phyloP scores from a whole-genome alignment of 1,284 basidiomycete species.

The Gastroboletus turbinatus region DNA sequence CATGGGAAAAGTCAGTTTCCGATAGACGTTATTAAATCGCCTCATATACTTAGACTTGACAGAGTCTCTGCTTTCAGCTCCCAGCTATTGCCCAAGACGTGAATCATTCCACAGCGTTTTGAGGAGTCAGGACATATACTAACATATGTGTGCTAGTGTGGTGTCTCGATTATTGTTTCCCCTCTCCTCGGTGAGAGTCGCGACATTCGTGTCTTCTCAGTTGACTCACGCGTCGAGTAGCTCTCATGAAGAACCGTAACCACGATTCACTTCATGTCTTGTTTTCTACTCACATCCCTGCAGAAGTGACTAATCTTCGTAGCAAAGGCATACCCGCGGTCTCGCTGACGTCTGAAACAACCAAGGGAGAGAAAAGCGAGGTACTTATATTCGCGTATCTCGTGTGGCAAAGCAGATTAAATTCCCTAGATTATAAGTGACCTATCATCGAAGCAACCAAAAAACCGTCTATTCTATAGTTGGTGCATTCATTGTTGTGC shows the following conservation, averaged over 20 bases:
- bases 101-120: slow-evolving; percentile 1
- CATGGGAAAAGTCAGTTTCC: slow-evolving; percentile 74
- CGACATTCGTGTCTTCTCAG: background rate
- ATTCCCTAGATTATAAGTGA: slow-evolving; percentile 58
- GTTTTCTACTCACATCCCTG: slow-evolving; percentile 2
- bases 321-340: slow-evolving; percentile 57
- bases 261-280: background rate
- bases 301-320: slow-evolving; percentile 66
- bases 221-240: slow-evolving; percentile 37
- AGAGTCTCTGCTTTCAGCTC: slow-evolving; percentile 85
- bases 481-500: slow-evolving; percentile 22
- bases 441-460: slow-evolving; percentile 59
- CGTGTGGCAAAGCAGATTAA: background rate
- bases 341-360: slow-evolving; percentile 69
- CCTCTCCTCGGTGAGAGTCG: slow-evolving; percentile 60
- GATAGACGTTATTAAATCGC: background rate
- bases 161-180: slow-evolving; percentile 80
- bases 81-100: slow-evolving; percentile 74
- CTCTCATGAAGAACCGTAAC: slow-evolving; percentile 83
- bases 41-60: background rate
- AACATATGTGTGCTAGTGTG: slow-evolving; percentile 41
- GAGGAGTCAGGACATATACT: background rate
- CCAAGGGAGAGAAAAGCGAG: slow-evolving; percentile 50
- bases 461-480: slow-evolving; percentile 74
- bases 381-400: slow-evolving; percentile 38